phyloP scores from a whole-genome alignment of 371 early-diverging fungal genomes.

The Actinomortierella ambigua region DNA sequence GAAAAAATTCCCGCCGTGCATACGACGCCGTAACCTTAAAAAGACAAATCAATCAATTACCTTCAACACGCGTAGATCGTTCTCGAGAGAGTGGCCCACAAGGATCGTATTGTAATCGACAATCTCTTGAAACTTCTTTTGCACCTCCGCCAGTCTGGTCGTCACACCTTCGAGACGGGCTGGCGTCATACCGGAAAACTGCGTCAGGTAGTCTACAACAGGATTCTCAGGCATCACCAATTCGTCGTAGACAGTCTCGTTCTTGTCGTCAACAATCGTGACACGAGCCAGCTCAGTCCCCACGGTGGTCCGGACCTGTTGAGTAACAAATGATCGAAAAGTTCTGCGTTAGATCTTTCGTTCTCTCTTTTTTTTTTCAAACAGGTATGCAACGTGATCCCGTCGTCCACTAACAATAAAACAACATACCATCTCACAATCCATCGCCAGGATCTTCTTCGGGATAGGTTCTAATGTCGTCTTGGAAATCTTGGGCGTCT shows the following conservation, averaged over 20 bases:
- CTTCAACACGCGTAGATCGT: constrained; percentile 71
- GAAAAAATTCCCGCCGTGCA: not conserved
- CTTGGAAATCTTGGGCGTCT: constrained; percentile 44
- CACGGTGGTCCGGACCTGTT: constrained; percentile 65
- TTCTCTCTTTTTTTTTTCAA: not conserved
- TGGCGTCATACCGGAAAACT: constrained; percentile 73
- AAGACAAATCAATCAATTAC: constrained; percentile 11
- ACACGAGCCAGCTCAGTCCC: constrained; percentile 78
- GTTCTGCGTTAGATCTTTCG: too few species aligned
- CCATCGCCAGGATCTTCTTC: constrained; percentile 65
- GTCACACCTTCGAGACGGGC: constrained; percentile 57
- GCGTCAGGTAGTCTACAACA: constrained; percentile 74
- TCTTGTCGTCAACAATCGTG: constrained; percentile 61
- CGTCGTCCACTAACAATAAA: constrained; percentile 8
- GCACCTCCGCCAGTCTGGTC: constrained; percentile 62
- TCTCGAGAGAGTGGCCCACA: constrained; percentile 77
- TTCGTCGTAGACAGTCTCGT: constrained; percentile 67
- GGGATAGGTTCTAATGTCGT: constrained; percentile 28
- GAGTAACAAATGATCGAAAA: not conserved
- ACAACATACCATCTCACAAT: constrained; percentile 82
- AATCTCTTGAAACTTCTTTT: constrained; percentile 56
- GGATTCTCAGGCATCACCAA: constrained; percentile 69
- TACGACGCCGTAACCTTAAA: not conserved
- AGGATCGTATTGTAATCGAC: constrained; percentile 68
- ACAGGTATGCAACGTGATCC: not conserved